phyloP scores from a whole-genome alignment of 495 filamentous ascomycete genomes.

The Emericellopsis terricola region DNA sequence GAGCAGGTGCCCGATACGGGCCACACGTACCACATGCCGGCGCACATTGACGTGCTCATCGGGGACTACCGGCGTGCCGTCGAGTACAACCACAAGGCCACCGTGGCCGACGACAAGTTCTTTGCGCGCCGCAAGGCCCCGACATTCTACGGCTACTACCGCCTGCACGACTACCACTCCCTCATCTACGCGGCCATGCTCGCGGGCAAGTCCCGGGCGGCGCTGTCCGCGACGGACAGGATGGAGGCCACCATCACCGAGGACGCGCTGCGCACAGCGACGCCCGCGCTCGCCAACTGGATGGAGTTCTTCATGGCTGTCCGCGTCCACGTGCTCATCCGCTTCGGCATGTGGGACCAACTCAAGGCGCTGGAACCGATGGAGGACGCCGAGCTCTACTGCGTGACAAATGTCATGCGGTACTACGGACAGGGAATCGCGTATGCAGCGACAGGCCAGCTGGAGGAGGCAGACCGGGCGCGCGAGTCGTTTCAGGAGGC shows the following conservation, averaged over 20 bases:
- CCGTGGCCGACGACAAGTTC: conserved; percentile 41
- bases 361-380: conserved; percentile 31
- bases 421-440: conserved; percentile 50
- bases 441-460: conserved; percentile 29
- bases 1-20: conserved; percentile 45
- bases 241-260: conserved; percentile 39
- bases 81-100: conserved; percentile 41
- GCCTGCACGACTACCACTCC: conserved; percentile 49
- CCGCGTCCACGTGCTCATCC: conserved; percentile 42
- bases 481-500: conserved; percentile 27
- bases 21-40: conserved; percentile 54
- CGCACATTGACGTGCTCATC: conserved; percentile 46
- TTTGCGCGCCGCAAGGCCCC: conserved; percentile 26
- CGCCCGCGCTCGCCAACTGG: conserved; percentile 57
- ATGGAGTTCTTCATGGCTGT: conserved; percentile 44
- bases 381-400: conserved; percentile 33
- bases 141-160: conserved; percentile 51
- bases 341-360: conserved; percentile 48
- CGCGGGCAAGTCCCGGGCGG: conserved; percentile 35
- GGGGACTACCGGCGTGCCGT: conserved; percentile 50
- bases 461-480: conserved; percentile 27
- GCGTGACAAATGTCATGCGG: conserved; percentile 41
- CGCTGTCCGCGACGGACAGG: conserved; percentile 30
- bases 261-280: conserved; percentile 34
- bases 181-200: conserved; percentile 58